Evolutionary conservation across 1,284 basidiomycete species (phyloP).

Genomic region (Cerioporus squamosus): DNA sequence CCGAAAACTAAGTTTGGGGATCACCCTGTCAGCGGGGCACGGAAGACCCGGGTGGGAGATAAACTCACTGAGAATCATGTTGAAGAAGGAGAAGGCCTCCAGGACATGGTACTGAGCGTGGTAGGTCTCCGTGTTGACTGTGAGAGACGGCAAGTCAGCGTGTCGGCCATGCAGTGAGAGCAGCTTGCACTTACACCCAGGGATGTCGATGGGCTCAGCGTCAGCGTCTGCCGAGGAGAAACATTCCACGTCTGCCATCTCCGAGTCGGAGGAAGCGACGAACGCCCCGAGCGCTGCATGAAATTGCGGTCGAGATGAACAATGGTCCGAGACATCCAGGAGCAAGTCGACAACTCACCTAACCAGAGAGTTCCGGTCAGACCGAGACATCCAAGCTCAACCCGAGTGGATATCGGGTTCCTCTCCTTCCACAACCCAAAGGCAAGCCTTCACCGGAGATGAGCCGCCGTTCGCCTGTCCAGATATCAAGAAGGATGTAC

Average conservation of each 20-base stretch:
- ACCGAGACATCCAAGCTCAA: conserved; percentile 71
- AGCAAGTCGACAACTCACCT: conserved; percentile 47
- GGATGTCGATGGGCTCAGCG: conserved; percentile 56
- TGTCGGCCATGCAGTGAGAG: conserved; percentile 1
- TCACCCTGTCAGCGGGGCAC: conserved; percentile 25
- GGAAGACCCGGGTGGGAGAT: conserved; percentile 11
- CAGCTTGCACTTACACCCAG: conserved; percentile 55
- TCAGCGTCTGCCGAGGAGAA: conserved; percentile 58
- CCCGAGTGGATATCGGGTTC: conserved; percentile 79
- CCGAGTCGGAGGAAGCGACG: conserved; percentile 70
- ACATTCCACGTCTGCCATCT: conserved; percentile 80
- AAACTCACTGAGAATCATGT: conserved; percentile 66
- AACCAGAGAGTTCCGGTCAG: conserved; percentile 80
- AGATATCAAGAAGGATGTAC: conserved; percentile 31
- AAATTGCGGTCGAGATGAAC: neutral
- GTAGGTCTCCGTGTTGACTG: conserved; percentile 71
- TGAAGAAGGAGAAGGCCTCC: conserved; percentile 77
- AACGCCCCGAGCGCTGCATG: conserved; percentile 72
- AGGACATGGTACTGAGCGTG: conserved; percentile 83
- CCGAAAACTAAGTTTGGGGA: conserved; percentile 54
- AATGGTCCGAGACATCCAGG: neutral
- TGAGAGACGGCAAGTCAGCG: neutral
- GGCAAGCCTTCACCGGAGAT: conserved; percentile 49
- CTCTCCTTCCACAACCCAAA: conserved; percentile 64
- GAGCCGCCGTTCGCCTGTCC: neutral